These are phyloP conservation scores for Xerocomus potaroensis DNA, from an alignment of 768 basidiomycete species.

Conservation along the genomic window DNA sequence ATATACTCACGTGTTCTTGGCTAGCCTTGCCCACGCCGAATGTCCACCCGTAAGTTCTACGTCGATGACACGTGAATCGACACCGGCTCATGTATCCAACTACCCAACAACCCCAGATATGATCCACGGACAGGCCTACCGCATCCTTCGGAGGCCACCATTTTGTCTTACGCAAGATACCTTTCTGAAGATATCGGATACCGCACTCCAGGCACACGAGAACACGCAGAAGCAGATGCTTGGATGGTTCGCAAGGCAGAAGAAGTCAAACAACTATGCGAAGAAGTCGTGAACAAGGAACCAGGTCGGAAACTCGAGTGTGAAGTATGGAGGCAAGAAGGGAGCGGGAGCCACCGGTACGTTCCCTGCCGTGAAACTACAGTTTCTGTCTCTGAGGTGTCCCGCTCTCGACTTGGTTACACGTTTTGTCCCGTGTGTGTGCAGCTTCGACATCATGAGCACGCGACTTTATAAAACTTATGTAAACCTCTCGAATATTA, in stretches of 20 bases:
- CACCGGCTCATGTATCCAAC: background rate
- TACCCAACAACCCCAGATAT: constrained; percentile 19
- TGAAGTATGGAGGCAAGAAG: constrained; percentile 87
- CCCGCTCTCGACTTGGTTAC: background rate
- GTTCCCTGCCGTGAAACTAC: constrained; percentile 21
- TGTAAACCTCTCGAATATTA: constrained; percentile 80
- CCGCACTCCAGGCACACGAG: constrained; percentile 85
- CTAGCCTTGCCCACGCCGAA: constrained; percentile 58
- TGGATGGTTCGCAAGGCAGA: constrained; percentile 75
- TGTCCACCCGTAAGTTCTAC: constrained; percentile 43
- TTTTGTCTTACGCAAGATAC: constrained; percentile 57
- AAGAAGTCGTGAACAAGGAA: constrained; percentile 42
- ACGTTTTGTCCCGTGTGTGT: background rate
- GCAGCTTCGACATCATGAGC: constrained; percentile 92
- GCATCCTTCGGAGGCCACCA: constrained; percentile 67
- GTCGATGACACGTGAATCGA: background rate
- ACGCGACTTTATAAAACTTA: constrained; percentile 84
- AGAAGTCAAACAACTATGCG: constrained; percentile 58
- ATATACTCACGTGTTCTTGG: background rate
- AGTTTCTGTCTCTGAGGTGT: background rate
- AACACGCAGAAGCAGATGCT: constrained; percentile 79
- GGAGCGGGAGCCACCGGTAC: constrained; percentile 83
- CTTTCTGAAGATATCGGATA: constrained; percentile 88
- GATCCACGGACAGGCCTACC: constrained; percentile 56
- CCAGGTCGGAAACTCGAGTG: constrained; percentile 66